Base-by-base conservation (phyloP, 164 flowering plant genomes). In the Dillenia suffruticosa region DNA sequence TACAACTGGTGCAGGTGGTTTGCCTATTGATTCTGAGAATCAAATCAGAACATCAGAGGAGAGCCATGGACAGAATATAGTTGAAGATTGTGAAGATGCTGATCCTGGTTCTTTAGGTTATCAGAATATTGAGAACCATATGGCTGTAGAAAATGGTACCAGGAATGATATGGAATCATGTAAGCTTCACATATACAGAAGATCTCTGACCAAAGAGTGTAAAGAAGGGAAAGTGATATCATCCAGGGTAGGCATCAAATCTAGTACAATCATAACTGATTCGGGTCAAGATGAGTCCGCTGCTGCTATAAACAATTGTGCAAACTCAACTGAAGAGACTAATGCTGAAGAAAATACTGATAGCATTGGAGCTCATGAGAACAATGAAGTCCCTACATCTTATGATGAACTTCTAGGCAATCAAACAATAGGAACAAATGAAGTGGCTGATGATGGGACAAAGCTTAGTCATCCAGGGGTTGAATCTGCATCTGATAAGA, bases 111-210 rank as follows among this genome's bases (percentile, higher is more conserved):
- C 51, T 9, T 72, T 67, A 57, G 75, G 46, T 50, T 56, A 44
- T 58, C 71, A 61, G 59, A 56, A 44, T 56, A 49, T 32, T 24
- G 16, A 10, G 14, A 57, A 64, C 64, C 51, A 48, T 56, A 54
- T 51, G 65, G 63, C 72, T 44, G 61, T 13, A 59, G 77, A 58
- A 44, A 71, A 58, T 67, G 46, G 46, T 51, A 13, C 13, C 54
- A 64, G 61, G 26, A 59, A 67, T 79, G 81, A 58, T 55, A 19
- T 16, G 17, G 63, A 46, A 62, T 73, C 51, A 49, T 80, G 79
- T 51, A 74, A 71, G 44, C 32, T 81, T 56, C 67, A 72, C 71
- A 75, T 74, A 16, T 68, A 82, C 55, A 72, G 62, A 77, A 76
- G 83, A 76, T 64, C 67, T 62, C 56, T 56, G 43, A 51, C 70